A percentile compares a stretch with the other conserved stretches of the same genome.
Conservation (phyloP, 768 basidiomycete genomes). For the Cystobasidiopsis lactophilus region DNA sequence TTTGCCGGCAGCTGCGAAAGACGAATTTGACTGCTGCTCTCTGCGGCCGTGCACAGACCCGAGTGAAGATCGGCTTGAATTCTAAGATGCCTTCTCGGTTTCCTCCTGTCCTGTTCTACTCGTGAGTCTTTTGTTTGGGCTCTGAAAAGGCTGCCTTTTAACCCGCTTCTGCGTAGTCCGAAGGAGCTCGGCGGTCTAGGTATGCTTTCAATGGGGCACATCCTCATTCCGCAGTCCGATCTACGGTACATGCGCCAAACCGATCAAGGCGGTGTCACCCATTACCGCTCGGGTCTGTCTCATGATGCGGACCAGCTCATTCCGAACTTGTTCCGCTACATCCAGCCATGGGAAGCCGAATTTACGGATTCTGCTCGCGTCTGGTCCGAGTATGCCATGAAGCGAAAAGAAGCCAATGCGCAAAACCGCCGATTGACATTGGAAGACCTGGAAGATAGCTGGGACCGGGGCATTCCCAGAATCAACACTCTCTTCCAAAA, state of each 20-base stretch:
- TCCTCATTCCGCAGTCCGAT: constrained; percentile 92
- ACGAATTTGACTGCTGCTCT: background rate
- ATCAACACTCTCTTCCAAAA: constrained; percentile 99
- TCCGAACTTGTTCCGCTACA: constrained; percentile 81
- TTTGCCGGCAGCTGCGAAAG: background rate
- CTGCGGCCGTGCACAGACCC: constrained; percentile 30
- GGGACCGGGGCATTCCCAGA: constrained; percentile 95
- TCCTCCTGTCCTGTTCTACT: constrained; percentile 37
- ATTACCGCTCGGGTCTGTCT: constrained; percentile 98
- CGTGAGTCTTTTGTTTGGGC: background rate
- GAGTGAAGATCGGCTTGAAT: constrained; percentile 98
- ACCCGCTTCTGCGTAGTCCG: constrained; percentile 46
- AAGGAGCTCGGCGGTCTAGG: constrained; percentile 97
- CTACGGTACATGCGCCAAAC: constrained; percentile 97
- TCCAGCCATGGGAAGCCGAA: constrained; percentile 37
- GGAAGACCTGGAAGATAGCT: constrained; percentile 93
- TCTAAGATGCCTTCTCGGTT: constrained; percentile 99
- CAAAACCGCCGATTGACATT: constrained; percentile 89
- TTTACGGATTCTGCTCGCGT: constrained; percentile 96
- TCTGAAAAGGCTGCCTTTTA: too few species aligned
- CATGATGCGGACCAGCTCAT: constrained; percentile 38
- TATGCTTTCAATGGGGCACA: constrained; percentile 99
- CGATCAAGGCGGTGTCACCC: constrained; percentile 85
- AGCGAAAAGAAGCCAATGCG: constrained; percentile 97
- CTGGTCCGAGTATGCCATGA: constrained; percentile 99